Evolutionary conservation across 257 asterid genomes (phyloP).

Genomic region (Verbena officinalis): DNA sequence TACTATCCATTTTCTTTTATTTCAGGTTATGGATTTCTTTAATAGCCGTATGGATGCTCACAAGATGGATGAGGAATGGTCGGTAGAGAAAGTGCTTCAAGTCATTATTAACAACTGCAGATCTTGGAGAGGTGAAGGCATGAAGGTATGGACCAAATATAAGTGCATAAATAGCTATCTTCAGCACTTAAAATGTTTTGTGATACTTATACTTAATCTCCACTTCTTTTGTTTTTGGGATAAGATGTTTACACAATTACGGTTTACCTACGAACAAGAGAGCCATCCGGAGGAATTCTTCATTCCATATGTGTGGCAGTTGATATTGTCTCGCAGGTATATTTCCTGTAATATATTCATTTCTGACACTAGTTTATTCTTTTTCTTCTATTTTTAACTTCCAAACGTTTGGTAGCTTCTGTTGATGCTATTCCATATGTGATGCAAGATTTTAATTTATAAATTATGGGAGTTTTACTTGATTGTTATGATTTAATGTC

Average conservation of each 20-base stretch:
- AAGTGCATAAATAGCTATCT: slow-evolving; percentile 9
- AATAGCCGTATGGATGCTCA: slow-evolving; percentile 84
- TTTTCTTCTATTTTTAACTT: background rate
- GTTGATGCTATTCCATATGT: background rate
- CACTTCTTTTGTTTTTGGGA: slow-evolving; percentile 21
- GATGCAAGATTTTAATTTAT: slow-evolving; percentile 6
- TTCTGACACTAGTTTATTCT: background rate
- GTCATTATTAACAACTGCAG: slow-evolving; percentile 72
- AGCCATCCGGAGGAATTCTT: slow-evolving; percentile 94
- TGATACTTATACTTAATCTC: slow-evolving; percentile 20
- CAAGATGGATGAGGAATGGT: slow-evolving; percentile 78
- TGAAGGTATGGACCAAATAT: slow-evolving; percentile 61
- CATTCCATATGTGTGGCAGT: slow-evolving; percentile 92
- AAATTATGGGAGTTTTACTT: background rate
- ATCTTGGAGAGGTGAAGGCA: slow-evolving; percentile 98
- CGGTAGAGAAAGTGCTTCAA: slow-evolving; percentile 91
- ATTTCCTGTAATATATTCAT: slow-evolving; percentile 8
- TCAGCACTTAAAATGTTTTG: background rate
- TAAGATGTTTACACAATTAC: slow-evolving; percentile 79
- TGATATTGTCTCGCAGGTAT: slow-evolving; percentile 77
- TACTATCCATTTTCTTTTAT: slow-evolving; percentile 1
- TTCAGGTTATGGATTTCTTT: slow-evolving; percentile 87
- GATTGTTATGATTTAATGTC: background rate
- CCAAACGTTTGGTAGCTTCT: background rate
- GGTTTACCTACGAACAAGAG: slow-evolving; percentile 94